A percentile compares a stretch with the other conserved stretches of the same genome.
phyloP scores from a whole-genome alignment of 306 rosid genomes.

The Medicago lupulina region DNA sequence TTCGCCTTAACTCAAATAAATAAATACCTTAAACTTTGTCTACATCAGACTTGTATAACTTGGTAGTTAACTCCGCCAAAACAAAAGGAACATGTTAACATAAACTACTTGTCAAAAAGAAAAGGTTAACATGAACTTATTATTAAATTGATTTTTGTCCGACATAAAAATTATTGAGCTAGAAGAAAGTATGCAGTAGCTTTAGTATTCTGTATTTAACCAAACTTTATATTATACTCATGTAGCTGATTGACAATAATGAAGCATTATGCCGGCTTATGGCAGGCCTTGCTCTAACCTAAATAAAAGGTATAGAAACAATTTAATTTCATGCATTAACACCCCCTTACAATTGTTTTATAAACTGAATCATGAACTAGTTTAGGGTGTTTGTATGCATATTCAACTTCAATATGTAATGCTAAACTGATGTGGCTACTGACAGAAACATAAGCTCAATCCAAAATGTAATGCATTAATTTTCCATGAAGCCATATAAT shows the following conservation, averaged over 20 bases:
- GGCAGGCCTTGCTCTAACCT: not conserved
- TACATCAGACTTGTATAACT: not conserved
- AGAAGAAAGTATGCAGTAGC: not conserved
- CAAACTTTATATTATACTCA: not conserved
- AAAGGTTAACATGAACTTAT: not conserved
- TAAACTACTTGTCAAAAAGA: not conserved
- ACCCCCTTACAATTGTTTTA: not conserved
- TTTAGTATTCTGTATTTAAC: not conserved
- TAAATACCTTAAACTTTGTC: not conserved
- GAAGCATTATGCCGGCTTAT: not conserved
- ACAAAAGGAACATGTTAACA: not conserved
- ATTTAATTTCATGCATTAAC: slow-evolving; percentile 8
- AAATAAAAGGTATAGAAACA: not conserved
- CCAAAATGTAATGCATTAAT: slow-evolving; percentile 10
- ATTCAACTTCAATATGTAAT: no score
- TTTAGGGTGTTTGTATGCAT: no score
- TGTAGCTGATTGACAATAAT: not conserved
- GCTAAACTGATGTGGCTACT: not conserved
- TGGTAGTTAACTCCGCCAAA: not conserved
- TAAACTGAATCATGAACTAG: not conserved
- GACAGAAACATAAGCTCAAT: slow-evolving; percentile 4
- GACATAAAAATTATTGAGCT: not conserved
- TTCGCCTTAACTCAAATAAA: not conserved
- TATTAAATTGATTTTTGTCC: not conserved
- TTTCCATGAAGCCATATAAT: slow-evolving; percentile 16